Evolutionary conservation across 1,139 yeast species (phyloP), one percentile per base, ranked within the genome.

Genomic region (Kurtzmaniella quercitrusa): DNA sequence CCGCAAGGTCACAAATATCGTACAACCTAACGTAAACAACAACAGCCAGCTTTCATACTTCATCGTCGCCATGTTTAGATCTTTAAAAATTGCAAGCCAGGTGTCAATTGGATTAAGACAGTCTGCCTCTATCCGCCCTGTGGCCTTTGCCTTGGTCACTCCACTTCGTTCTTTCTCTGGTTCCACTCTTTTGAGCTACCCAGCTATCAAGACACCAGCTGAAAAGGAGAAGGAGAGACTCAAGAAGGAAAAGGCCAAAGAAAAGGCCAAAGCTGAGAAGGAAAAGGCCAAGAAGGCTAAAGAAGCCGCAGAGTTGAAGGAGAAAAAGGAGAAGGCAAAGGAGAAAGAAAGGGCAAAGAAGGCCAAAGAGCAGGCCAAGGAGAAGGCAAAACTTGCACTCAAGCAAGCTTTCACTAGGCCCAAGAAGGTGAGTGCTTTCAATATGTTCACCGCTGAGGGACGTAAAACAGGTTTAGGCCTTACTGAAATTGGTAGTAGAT

Each of bases 341-440:
- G 25, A 36, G n/a, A 36, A 33, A 34, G 27, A 23, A 34, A 38
- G 38, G 37, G 43, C 41, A 27, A 18, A 25, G 15, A 44, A 34
- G 23, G 23, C 19, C n/a, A 34, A 34, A 18, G 31, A 38, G 25
- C 39, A 49, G 38, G 52, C 44, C 8, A 50, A 51, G 43, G 50
- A 48, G 17, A 56, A 56, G 42, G 55, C 55, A 39, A 54, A 55
- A 40, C 57, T 56, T 38, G 44, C 55, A 34, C 45, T 58, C 29
- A 46, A 46, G 10, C 53, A 60, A 38, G 72, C 72, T 16, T 53
- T 61, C 44, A 63, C 62, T 48, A 57, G 61, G 12, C 56, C 48
- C 52, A 57, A 65, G 43, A 58, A 50, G 42, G 45, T 66, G 37
- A 53, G 64, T 15, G 62, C 63, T 8, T 64, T 60, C 56, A 64